Evolutionary conservation across 371 early-diverging fungal species (phyloP), one percentile per base, ranked within the genome.

Genomic region (Paraphysoderma sedebokerense): DNA sequence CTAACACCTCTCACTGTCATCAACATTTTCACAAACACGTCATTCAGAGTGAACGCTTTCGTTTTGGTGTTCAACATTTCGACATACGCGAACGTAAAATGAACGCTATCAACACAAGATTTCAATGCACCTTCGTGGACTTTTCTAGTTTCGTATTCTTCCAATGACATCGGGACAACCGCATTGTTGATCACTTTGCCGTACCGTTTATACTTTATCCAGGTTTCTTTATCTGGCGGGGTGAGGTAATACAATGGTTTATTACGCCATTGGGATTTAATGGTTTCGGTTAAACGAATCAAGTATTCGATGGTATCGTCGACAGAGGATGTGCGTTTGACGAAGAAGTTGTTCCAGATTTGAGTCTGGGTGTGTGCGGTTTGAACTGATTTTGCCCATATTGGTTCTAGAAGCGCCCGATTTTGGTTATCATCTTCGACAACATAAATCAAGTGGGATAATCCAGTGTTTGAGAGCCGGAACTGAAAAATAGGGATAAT

Each of bases 291-390:
- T 27, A 79, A 38, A 31, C 62, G 62, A 7, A 70, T 76, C 15
- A 92, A 55, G 34, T 82, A 85, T 24, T 71, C 67, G 34, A 89
- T 68, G 0, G 87, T 83, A 9, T 89, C 91, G 15, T 82, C 83
- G 20, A 78, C 59, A 12, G 56, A 55, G 1, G 42, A 45, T 1
- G 87, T 84, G n/a, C 71, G 61, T 49, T 85, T 82, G n/a, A 90
- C 54, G 45, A 74, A 81, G 50, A 85, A 80, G 0, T 77, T 74
- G 38, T 82, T 70, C 11, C 74, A 53, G 5, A 83, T 63, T 50
- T 85, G 85, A 3, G 67, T 72, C 29, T 75, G 60, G 2, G 78
- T 67, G 57, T 85, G 65, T 17, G 81, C 77, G 3, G 85, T 74
- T 22, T 72, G 67, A 27, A 86, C 58, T 53, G 32, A 42, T 28